These are phyloP conservation scores for Multifurca ochricompacta DNA, from an alignment of 768 basidiomycete genomes.

Conservation along the genomic window DNA sequence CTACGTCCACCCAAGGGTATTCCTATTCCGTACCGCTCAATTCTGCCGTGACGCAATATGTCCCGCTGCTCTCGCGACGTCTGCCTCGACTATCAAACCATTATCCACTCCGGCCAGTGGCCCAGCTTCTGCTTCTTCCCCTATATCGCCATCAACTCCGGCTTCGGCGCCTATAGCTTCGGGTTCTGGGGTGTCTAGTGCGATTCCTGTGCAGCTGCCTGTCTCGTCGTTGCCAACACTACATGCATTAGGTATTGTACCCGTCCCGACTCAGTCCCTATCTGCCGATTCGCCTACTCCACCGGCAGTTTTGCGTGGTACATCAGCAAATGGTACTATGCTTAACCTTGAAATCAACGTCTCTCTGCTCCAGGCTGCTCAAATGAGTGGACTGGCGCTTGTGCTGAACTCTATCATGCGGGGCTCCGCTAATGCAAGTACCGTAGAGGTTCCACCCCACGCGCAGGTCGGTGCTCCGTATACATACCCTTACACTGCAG, in stretches of 20 bases:
- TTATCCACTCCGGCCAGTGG: slow-evolving; percentile 10
- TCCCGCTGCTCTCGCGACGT: slow-evolving; percentile 25
- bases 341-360: slow-evolving; percentile 75
- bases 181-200: background rate
- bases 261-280: slow-evolving; percentile 50
- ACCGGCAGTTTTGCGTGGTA: slow-evolving; percentile 68
- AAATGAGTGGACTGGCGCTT: slow-evolving; percentile 68
- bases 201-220: slow-evolving; percentile 64
- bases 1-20: slow-evolving; percentile 11
- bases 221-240: slow-evolving; percentile 49
- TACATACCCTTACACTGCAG: slow-evolving; percentile 9
- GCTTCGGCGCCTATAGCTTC: slow-evolving; percentile 16
- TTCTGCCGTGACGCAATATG: slow-evolving; percentile 29
- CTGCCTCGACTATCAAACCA: slow-evolving; percentile 21
- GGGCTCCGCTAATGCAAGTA: slow-evolving; percentile 18
- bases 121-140: background rate
- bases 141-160: slow-evolving; percentile 26
- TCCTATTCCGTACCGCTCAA: slow-evolving; percentile 17
- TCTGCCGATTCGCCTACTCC: slow-evolving; percentile 46
- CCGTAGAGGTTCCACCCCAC: slow-evolving; percentile 13
- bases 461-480: slow-evolving; percentile 21
- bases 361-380: slow-evolving; percentile 59
- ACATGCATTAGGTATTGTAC: slow-evolving; percentile 64
- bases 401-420: slow-evolving; percentile 66
- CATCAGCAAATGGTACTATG: slow-evolving; percentile 62